A percentile compares a stretch with the other conserved stretches of the same genome.
These are phyloP conservation scores for Polytrichum commune DNA, from an alignment of 225 moss, liverwort and hornwort species.

Conservation along the genomic window DNA sequence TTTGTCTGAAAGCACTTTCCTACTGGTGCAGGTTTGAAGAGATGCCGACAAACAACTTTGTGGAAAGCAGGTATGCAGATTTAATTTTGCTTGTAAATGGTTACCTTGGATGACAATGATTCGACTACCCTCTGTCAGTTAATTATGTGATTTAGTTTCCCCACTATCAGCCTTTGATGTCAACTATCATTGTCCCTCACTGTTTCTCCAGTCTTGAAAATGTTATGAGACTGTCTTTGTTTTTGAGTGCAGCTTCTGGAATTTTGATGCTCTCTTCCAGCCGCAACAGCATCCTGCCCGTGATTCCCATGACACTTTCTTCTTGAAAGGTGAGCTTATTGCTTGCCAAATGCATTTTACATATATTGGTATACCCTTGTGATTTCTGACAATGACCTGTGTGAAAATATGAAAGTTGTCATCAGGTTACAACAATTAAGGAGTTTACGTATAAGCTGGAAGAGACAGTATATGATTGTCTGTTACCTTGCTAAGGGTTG, in stretches of 20 bases:
- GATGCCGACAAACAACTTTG: constrained; percentile 92
- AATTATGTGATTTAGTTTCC: too few species aligned
- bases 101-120: neutral
- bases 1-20: neutral
- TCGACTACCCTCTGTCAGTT: too few species aligned
- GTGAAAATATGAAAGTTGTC: too few species aligned
- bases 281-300: constrained; percentile 96
- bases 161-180: too few species aligned
- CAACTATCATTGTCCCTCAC: too few species aligned
- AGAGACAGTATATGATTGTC: too few species aligned
- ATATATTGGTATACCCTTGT: neutral
- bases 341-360: neutral
- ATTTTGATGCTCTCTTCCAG: constrained; percentile 93
- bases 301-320: constrained; percentile 92
- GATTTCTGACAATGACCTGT: neutral
- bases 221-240: neutral
- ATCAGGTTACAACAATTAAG: too few species aligned
- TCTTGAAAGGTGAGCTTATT: constrained; percentile 50
- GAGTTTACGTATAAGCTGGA: too few species aligned
- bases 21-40: constrained; percentile 74
- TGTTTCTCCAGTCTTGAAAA: too few species aligned
- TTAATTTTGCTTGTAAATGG: neutral
- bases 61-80: constrained; percentile 72
- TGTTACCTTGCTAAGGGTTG: too few species aligned
- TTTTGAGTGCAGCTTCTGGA: constrained; percentile 77